Evolutionary conservation across 2,329 filamentous ascomycete species (phyloP).

Genomic region (Botrytis hyacinthi): DNA sequence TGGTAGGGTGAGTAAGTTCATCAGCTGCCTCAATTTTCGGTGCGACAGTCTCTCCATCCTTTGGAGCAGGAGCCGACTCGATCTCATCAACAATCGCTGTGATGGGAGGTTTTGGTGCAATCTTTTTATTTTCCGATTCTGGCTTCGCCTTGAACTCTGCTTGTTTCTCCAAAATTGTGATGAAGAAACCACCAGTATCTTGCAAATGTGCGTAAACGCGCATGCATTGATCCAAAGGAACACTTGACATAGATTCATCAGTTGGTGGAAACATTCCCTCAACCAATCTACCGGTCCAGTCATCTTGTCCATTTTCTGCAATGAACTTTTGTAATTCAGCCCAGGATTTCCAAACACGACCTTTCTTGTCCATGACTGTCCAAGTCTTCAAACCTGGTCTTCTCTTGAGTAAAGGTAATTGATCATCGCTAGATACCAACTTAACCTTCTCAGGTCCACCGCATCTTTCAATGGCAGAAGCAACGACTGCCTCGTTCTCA

Average conservation of each 20-base stretch:
- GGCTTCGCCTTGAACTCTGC: conserved; percentile 77
- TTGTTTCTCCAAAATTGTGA: conserved; percentile 89
- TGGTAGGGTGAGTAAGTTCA: conserved; percentile 27
- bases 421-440: conserved; percentile 77
- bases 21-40: conserved; percentile 38
- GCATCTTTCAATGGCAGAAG: conserved; percentile 84
- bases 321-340: conserved; percentile 72
- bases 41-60: conserved; percentile 33
- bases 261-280: conserved; percentile 80
- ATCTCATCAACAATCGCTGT: conserved; percentile 45
- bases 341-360: conserved; percentile 77
- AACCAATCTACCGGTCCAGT: conserved; percentile 64
- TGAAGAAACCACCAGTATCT: conserved; percentile 97
- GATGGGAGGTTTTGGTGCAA: conserved; percentile 43
- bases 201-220: conserved; percentile 93
- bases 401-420: conserved; percentile 74
- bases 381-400: conserved; percentile 74
- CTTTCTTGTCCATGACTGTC: conserved; percentile 87
- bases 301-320: conserved; percentile 56
- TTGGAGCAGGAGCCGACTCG: conserved; percentile 38
- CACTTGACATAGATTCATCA: conserved; percentile 52
- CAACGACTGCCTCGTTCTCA: conserved; percentile 91
- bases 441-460: conserved; percentile 79
- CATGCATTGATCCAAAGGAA: conserved; percentile 88
- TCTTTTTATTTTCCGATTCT: conserved; percentile 57